A percentile compares a stretch with the other conserved stretches of the same genome.
Conservation (phyloP, 2,329 filamentous ascomycete genomes). For the Cercospora sojina region DNA sequence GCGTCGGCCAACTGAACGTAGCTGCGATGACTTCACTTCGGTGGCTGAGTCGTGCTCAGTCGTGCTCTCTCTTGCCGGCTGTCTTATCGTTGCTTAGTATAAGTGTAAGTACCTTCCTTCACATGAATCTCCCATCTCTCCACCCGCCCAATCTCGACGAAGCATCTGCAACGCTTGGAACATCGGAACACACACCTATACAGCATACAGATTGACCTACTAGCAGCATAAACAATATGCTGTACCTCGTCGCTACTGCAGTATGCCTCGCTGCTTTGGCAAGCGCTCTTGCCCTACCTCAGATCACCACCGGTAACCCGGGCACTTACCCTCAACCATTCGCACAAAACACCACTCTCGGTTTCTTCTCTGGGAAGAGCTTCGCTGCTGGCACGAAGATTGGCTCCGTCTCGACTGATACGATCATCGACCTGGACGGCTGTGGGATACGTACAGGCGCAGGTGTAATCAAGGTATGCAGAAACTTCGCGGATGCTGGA, state of each 20-base stretch:
- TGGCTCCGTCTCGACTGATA: not conserved
- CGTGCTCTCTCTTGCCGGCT: not conserved
- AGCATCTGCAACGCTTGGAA: not conserved
- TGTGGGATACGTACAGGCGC: conserved; percentile 9
- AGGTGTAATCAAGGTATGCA: conserved; percentile 11
- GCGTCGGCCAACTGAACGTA: not conserved
- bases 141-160: not conserved
- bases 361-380: conserved; percentile 14
- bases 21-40: not conserved
- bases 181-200: not conserved
- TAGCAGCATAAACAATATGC: not conserved
- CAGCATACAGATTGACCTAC: not conserved
- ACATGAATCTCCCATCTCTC: not conserved
- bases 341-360: conserved; percentile 17
- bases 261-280: not conserved
- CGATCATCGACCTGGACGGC: not conserved
- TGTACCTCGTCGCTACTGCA: not conserved
- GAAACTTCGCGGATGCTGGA: not conserved
- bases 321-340: conserved; percentile 10
- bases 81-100: not conserved
- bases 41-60: not conserved
- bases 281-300: conserved; percentile 9
- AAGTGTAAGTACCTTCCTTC: not conserved
- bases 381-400: conserved; percentile 6
- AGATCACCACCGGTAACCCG: conserved; percentile 11